Evolutionary conservation across 768 basidiomycete genomes (phyloP).

Genomic region (Candolleomyces efflorescens): DNA sequence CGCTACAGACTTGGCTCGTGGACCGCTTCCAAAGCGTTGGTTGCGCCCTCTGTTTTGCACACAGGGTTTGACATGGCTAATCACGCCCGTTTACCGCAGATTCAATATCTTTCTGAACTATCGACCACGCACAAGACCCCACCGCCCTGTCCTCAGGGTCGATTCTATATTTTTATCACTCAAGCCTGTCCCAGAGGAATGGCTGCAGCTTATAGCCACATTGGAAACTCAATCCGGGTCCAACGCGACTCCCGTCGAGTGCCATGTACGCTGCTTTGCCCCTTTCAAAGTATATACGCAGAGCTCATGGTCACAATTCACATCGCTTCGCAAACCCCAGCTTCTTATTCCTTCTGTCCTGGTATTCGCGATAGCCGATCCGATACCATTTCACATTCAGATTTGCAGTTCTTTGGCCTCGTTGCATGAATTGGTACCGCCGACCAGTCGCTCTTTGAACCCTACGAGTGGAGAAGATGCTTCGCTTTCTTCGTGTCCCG

Average conservation of each 20-base stretch:
- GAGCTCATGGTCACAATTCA: neutral
- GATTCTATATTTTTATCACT: slow-evolving; percentile 44
- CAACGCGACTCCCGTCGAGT: slow-evolving; percentile 37
- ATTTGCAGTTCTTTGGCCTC: slow-evolving; percentile 41
- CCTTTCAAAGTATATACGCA: neutral
- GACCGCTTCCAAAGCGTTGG: slow-evolving; percentile 33
- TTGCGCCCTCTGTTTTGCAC: slow-evolving; percentile 4
- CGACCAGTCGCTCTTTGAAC: slow-evolving; percentile 18
- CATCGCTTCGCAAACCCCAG: slow-evolving; percentile 8
- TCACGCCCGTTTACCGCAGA: slow-evolving; percentile 20
- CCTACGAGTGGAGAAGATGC: slow-evolving; percentile 3
- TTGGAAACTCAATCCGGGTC: slow-evolving; percentile 30
- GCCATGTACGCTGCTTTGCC: slow-evolving; percentile 43
- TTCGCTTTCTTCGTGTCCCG: slow-evolving; percentile 2
- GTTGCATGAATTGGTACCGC: slow-evolving; percentile 38
- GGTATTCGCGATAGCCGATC: slow-evolving; percentile 43
- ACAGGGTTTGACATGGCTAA: neutral
- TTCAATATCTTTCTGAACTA: slow-evolving; percentile 39
- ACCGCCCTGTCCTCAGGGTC: slow-evolving; percentile 35
- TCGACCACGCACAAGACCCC: slow-evolving; percentile 44
- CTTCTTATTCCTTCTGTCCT: slow-evolving; percentile 43
- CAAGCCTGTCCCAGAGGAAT: slow-evolving; percentile 55
- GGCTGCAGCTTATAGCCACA: slow-evolving; percentile 43
- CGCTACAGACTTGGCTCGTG: slow-evolving; percentile 28
- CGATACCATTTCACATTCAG: slow-evolving; percentile 58